These are phyloP conservation scores for Turnera subulata DNA, from an alignment of 345 rosid species.

Conservation along the genomic window DNA sequence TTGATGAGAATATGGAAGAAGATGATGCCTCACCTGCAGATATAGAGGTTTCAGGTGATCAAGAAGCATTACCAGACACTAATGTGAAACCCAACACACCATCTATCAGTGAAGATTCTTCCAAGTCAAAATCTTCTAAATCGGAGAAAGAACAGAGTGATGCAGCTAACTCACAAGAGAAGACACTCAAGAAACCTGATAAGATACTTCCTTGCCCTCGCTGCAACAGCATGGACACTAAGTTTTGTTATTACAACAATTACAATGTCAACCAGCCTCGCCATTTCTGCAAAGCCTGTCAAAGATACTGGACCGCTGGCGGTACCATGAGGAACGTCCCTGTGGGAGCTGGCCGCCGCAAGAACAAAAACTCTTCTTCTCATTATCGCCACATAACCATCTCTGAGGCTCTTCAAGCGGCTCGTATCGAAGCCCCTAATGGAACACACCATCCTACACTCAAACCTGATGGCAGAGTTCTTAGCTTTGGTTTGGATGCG, in stretches of 20 bases:
- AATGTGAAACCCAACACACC: constrained; percentile 38
- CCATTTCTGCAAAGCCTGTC: constrained; percentile 34
- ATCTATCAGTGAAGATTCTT: constrained; percentile 44
- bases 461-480: constrained; percentile 22
- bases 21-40: constrained; percentile 14
- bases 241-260: constrained; percentile 29
- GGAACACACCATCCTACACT: constrained; percentile 9
- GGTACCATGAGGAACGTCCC: constrained; percentile 32
- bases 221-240: constrained; percentile 31
- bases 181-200: constrained; percentile 37
- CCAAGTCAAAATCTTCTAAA: constrained; percentile 34
- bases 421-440: constrained; percentile 37
- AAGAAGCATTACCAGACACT: constrained; percentile 18
- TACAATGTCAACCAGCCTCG: constrained; percentile 29
- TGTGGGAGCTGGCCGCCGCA: constrained; percentile 30
- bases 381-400: constrained; percentile 27
- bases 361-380: constrained; percentile 26
- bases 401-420: constrained; percentile 62
- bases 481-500: constrained; percentile 23
- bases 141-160: constrained; percentile 35
- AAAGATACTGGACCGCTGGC: constrained; percentile 34
- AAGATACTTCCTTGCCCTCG: constrained; percentile 30
- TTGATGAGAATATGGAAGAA: constrained; percentile 14
- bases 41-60: constrained; percentile 17
- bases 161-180: constrained; percentile 38